Evolutionary conservation across 495 filamentous ascomycete genomes (phyloP).

Genomic region (Neurospora terricola): DNA sequence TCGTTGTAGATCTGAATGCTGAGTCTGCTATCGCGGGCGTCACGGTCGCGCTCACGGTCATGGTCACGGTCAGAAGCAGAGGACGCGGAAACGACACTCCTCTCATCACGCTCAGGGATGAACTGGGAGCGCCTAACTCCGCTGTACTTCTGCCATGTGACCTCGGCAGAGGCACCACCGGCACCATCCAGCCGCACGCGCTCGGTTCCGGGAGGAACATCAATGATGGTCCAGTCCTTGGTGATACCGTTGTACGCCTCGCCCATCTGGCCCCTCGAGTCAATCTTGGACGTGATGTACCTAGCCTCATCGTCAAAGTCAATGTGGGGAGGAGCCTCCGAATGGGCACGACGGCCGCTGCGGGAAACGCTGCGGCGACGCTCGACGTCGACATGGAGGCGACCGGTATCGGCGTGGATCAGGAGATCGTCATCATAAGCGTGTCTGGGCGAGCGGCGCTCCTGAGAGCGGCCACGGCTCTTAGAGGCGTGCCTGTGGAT

Average conservation of each 20-base stretch:
- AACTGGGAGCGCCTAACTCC: slow-evolving; percentile 63
- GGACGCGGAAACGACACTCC: slow-evolving; percentile 8
- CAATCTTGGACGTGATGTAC: slow-evolving; percentile 51
- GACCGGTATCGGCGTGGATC: slow-evolving; percentile 45
- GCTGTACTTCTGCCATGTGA: slow-evolving; percentile 68
- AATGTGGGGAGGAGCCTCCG: slow-evolving; percentile 31
- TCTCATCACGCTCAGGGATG: slow-evolving; percentile 40
- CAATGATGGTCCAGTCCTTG: slow-evolving; percentile 64
- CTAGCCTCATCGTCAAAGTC: slow-evolving; percentile 51
- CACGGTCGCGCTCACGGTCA: slow-evolving; percentile 25
- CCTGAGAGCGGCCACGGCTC: slow-evolving; percentile 20
- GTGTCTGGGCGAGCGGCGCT: slow-evolving; percentile 22
- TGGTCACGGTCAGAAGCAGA: slow-evolving; percentile 22
- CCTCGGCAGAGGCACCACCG: slow-evolving; percentile 55
- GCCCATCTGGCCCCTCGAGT: slow-evolving; percentile 50
- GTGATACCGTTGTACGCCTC: slow-evolving; percentile 61
- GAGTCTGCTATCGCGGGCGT: slow-evolving; percentile 18
- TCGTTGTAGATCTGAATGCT: slow-evolving; percentile 36
- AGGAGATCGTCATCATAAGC: slow-evolving; percentile 30
- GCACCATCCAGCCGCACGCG: slow-evolving; percentile 65
- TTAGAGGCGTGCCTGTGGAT: slow-evolving; percentile 29
- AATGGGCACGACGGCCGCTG: slow-evolving; percentile 31
- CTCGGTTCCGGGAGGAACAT: slow-evolving; percentile 70
- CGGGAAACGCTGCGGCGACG: slow-evolving; percentile 27
- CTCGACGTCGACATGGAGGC: slow-evolving; percentile 45